Percentiles rank a stretch among this genome's conserved stretches.
phyloP scores from a whole-genome alignment of 1,139 yeast genomes.

The Candida glucosophila region DNA sequence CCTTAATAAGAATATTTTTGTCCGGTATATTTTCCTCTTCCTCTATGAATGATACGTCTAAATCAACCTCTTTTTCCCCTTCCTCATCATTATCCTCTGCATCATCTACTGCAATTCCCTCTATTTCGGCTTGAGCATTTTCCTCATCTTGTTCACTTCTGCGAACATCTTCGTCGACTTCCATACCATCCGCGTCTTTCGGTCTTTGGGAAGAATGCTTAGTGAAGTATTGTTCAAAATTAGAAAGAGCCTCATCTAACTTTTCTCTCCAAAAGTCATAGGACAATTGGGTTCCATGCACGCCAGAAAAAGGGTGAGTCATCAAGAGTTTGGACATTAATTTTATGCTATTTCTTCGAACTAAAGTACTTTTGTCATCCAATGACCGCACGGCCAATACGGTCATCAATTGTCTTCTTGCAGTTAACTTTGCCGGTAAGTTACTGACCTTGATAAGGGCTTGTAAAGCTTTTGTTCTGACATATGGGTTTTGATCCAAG shows the following conservation, averaged over 20 bases:
- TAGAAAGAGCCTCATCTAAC: conserved; percentile 41
- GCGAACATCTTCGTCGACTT: conserved; percentile 16
- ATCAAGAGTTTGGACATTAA: conserved; percentile 61
- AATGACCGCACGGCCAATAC: conserved; percentile 67
- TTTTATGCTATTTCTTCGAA: conserved; percentile 74
- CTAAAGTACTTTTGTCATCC: conserved; percentile 77
- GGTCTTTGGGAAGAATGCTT: conserved; percentile 6
- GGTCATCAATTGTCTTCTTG: conserved; percentile 50
- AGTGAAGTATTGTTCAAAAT: conserved; percentile 20
- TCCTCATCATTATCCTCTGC: conserved; percentile 11
- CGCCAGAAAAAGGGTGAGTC: conserved; percentile 73
- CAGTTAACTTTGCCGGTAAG: conserved; percentile 54
- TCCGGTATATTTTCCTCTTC: conserved; percentile 20
- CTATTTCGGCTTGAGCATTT: too few species aligned
- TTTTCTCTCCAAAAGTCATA: conserved; percentile 53
- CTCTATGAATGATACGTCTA: conserved; percentile 5
- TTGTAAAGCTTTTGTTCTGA: conserved; percentile 78
- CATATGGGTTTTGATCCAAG: conserved; percentile 79
- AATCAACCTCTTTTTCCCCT: conserved; percentile 6
- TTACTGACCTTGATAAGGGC: conserved; percentile 61
- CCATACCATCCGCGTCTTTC: conserved; percentile 9
- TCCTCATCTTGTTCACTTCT: conserved; percentile 12
- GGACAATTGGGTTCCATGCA: conserved; percentile 69
- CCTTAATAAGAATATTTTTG: conserved; percentile 22
- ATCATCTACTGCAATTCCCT: conserved; percentile 14